Conservation (phyloP, 176 grass and related monocot genomes). For the Hordeum marinum region DNA sequence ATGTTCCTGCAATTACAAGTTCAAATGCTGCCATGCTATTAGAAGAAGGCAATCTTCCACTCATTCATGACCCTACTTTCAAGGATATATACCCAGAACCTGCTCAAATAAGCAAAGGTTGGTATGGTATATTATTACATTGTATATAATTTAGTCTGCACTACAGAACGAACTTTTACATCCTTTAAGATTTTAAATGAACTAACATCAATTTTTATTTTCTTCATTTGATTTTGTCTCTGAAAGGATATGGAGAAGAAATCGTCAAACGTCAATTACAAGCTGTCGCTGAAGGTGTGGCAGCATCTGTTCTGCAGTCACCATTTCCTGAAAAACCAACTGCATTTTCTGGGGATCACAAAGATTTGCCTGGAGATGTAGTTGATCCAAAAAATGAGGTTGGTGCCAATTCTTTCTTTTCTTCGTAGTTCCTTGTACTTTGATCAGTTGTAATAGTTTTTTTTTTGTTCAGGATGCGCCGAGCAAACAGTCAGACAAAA, state of each 20-base stretch:
- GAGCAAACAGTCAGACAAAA: slow-evolving; percentile 52
- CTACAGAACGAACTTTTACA: neutral
- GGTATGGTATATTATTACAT: slow-evolving; percentile 29
- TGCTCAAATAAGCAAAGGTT: slow-evolving; percentile 68
- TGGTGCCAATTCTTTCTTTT: neutral
- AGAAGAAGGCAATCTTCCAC: slow-evolving; percentile 59
- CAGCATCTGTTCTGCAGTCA: slow-evolving; percentile 72
- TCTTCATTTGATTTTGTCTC: neutral
- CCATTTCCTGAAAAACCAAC: slow-evolving; percentile 43
- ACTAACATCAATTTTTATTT: neutral
- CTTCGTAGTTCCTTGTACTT: slow-evolving; percentile 1
- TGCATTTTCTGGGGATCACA: slow-evolving; percentile 30
- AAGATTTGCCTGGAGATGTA: slow-evolving; percentile 18
- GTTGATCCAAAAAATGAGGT: slow-evolving; percentile 74
- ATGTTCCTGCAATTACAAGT: slow-evolving; percentile 23
- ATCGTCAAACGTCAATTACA: slow-evolving; percentile 69
- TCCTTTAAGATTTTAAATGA: slow-evolving; percentile 13
- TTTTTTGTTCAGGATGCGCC: slow-evolving; percentile 42
- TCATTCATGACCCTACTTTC: slow-evolving; percentile 20
- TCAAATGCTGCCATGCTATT: slow-evolving; percentile 48
- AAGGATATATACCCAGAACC: slow-evolving; percentile 53
- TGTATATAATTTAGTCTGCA: neutral
- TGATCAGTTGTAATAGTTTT: neutral
- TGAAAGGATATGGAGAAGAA: slow-evolving; percentile 63
- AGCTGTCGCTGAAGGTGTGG: slow-evolving; percentile 85